These are phyloP conservation scores for Rhytidiadelphus loreus DNA, from an alignment of 225 moss, liverwort and hornwort species.

Conservation along the genomic window DNA sequence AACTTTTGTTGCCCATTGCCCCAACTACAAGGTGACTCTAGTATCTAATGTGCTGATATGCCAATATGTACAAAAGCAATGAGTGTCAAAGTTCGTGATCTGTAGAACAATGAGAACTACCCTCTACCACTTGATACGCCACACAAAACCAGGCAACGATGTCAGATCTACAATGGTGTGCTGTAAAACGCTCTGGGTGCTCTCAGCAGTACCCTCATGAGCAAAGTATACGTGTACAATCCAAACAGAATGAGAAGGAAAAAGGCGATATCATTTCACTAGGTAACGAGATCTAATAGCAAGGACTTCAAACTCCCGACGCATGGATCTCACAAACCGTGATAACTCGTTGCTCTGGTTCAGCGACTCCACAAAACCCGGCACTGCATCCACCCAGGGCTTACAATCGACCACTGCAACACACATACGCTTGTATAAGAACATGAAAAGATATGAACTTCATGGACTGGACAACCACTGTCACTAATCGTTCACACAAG, in stretches of 20 bases:
- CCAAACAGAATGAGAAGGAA: not conserved
- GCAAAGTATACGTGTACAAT: not conserved
- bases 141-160: not conserved
- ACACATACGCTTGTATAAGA: not conserved
- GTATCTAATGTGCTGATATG: not conserved
- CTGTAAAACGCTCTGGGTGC: not conserved
- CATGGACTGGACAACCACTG: not conserved
- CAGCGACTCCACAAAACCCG: constrained; percentile 47
- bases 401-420: constrained; percentile 77
- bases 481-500: not conserved
- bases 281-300: constrained; percentile 41
- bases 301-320: constrained; percentile 80
- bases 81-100: not conserved
- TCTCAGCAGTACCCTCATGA: not conserved
- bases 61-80: not conserved
- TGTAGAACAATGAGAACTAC: not conserved
- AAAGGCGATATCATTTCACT: not conserved
- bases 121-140: not conserved
- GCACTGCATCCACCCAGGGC: constrained; percentile 56
- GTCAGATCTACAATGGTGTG: not conserved
- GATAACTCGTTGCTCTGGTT: constrained; percentile 88
- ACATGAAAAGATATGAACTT: not conserved
- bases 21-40: not conserved
- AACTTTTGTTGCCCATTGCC: not conserved
- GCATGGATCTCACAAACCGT: constrained; percentile 84